phyloP scores from a whole-genome alignment of 1,284 basidiomycete species.

The Microbotryomycetes sp. region DNA sequence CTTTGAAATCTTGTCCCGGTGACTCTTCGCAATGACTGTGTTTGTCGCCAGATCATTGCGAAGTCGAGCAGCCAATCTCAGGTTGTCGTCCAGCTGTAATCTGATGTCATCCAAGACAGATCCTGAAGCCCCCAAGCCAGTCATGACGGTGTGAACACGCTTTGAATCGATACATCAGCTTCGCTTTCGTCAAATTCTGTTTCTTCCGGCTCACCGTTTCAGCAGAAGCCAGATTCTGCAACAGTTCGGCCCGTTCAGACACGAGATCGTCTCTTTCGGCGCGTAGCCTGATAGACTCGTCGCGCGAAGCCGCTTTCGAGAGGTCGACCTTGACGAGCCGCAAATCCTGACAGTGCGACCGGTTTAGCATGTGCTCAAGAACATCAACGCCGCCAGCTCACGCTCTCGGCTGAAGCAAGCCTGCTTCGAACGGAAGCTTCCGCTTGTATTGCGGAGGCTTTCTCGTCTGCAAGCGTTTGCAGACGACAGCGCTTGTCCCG shows the following conservation, averaged over 20 bases:
- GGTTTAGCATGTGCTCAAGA: not conserved
- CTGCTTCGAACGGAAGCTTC: conserved; percentile 10
- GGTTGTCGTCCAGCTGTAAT: no score
- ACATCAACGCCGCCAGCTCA: not conserved
- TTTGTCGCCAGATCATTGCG: no score
- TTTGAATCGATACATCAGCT: no score
- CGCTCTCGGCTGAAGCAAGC: conserved; percentile 10
- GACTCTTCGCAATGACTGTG: no score
- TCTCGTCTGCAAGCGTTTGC: conserved; percentile 55
- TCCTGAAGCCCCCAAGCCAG: no score
- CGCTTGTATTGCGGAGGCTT: conserved; percentile 39
- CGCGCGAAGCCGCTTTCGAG: not conserved
- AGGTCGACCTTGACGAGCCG: conserved; percentile 13
- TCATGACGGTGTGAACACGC: no score
- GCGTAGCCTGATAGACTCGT: conserved; percentile 3
- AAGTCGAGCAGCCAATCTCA: no score
- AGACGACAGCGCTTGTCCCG: conserved; percentile 59
- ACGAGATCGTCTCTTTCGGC: conserved; percentile 9
- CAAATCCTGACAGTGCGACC: conserved; percentile 11
- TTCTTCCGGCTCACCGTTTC: conserved; percentile 10
- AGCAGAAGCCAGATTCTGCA: conserved; percentile 13
- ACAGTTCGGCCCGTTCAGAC: conserved; percentile 13
- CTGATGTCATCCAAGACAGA: no score
- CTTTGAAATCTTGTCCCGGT: conserved; percentile 56
- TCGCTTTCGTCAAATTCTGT: no score